phyloP scores from a whole-genome alignment of 2,329 filamentous ascomycete genomes.

The Xylariaceae sp. region DNA sequence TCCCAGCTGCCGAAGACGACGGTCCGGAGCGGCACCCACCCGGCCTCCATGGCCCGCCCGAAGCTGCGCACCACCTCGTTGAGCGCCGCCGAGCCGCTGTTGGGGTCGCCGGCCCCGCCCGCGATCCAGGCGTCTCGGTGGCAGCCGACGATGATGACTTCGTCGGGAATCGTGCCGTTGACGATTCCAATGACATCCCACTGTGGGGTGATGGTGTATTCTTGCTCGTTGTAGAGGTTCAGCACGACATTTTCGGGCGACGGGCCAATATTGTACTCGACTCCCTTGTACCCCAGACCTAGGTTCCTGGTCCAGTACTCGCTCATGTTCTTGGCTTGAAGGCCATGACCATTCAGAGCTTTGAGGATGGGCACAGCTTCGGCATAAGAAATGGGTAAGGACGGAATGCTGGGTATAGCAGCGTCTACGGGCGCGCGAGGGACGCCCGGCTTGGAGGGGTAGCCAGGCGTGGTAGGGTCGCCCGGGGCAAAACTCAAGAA shows the following conservation, averaged over 20 bases:
- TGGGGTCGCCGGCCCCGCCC: constrained; percentile 76
- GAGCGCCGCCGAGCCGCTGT: constrained; percentile 71
- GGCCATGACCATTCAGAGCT: constrained; percentile 82
- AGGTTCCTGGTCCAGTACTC: constrained; percentile 62
- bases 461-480: constrained; percentile 87
- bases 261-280: constrained; percentile 79
- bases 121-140: constrained; percentile 85
- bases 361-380: constrained; percentile 85
- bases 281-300: constrained; percentile 70
- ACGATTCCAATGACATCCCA: constrained; percentile 93
- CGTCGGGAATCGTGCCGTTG: constrained; percentile 76
- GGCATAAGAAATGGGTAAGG: constrained; percentile 79
- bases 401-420: constrained; percentile 77
- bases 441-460: constrained; percentile 83
- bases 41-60: constrained; percentile 58
- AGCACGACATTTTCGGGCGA: constrained; percentile 64
- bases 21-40: constrained; percentile 81
- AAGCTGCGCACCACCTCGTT: constrained; percentile 73
- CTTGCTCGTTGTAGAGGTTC: constrained; percentile 70
- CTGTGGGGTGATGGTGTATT: constrained; percentile 71
- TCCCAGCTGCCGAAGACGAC: constrained; percentile 86
- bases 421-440: constrained; percentile 64
- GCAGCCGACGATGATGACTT: constrained; percentile 86
- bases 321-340: constrained; percentile 66
- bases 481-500: constrained; percentile 65